These are phyloP conservation scores for Zostera marina DNA, from an alignment of 116 monocot genomes.

Conservation along the genomic window DNA sequence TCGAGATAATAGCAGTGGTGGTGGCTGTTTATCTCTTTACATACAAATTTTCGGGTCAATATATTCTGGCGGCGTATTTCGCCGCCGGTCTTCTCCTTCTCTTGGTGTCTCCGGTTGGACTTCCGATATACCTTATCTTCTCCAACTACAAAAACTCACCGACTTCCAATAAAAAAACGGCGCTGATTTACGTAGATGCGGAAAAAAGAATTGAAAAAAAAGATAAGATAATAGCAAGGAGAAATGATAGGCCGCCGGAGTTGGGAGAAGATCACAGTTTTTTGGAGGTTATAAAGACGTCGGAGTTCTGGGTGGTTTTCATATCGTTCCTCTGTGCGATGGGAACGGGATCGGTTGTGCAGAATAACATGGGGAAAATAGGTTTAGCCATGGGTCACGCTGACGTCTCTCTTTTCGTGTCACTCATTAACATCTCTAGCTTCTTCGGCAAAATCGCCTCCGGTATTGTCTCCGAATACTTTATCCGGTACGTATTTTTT, in stretches of 20 bases:
- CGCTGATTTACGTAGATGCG: neutral
- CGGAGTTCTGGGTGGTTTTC: constrained; percentile 89
- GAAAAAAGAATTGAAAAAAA: neutral
- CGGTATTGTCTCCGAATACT: constrained; percentile 85
- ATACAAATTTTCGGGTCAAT: constrained; percentile 50
- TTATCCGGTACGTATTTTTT: constrained; percentile 61
- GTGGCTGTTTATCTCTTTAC: constrained; percentile 69
- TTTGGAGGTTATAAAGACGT: constrained; percentile 24
- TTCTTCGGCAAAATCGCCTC: no score
- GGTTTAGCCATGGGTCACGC: constrained; percentile 78
- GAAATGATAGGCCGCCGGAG: constrained; percentile 9
- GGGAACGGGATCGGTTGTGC: constrained; percentile 77
- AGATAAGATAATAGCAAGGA: neutral
- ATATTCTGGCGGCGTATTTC: constrained; percentile 29
- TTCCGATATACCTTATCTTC: constrained; percentile 28
- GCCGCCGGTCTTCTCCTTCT: constrained; percentile 43
- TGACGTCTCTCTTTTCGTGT: constrained; percentile 78
- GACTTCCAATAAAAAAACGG: no score
- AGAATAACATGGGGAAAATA: constrained; percentile 98
- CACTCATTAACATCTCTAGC: no score
- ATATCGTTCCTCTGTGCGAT: constrained; percentile 79
- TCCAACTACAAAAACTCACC: neutral
- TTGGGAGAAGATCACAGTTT: constrained; percentile 90
- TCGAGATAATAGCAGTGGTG: constrained; percentile 51
- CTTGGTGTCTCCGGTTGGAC: constrained; percentile 33